Evolutionary conservation across 441 rosid genomes (phyloP), one percentile per base, ranked within the genome.

Genomic region (Euphorbia celastroides): DNA sequence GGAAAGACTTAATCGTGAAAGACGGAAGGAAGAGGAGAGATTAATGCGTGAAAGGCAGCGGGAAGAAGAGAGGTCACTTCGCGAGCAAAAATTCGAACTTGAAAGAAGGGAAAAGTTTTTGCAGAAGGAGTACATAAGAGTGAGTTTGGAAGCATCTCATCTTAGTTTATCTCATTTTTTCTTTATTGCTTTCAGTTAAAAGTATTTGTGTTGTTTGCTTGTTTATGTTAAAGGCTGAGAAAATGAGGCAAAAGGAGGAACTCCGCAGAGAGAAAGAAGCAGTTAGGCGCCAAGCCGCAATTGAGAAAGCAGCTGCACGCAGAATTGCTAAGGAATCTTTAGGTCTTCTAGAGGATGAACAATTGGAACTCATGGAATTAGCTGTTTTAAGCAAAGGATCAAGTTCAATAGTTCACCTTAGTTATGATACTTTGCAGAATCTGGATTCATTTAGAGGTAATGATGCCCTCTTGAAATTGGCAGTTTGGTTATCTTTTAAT

Each of bases 1-100:
- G 84, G 97, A 90, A 73, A 90, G 90, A 80, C 91, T 75, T 57
- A 91, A 93, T 68, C 96, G 98, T 75, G 96, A 93, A 79, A 93
- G 93, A 77, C 85, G 88, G 57, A 93, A 83, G 79, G 98, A 88
- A 77, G 97, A 93, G 78, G 98, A 93, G 76, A 84, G 93, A 70
- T 75, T 90, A 54, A 69, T 85, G 74, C 94, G 97, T 59, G 97
- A 93, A 76, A 91, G 82, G 81, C 97, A 91, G 72, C 82, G 99
- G 60, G 99, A 93, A 72, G 97, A 83, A 70, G 99, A 93, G 86
- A 89, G 94, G 77, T 85, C 72, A 67, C 79, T 67, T 56, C 82
- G 96, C 64, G 98, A 93, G 77, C 94, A 90, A 73, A 86, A 84
- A 86, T 88, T 91, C 75, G 98, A 90, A 79, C 50, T 82, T 70